Percentiles rank a stretch among this genome's conserved stretches.
Evolutionary conservation across 305 asterid genomes (phyloP).

Genomic region (Stenogyne calaminthoides): DNA sequence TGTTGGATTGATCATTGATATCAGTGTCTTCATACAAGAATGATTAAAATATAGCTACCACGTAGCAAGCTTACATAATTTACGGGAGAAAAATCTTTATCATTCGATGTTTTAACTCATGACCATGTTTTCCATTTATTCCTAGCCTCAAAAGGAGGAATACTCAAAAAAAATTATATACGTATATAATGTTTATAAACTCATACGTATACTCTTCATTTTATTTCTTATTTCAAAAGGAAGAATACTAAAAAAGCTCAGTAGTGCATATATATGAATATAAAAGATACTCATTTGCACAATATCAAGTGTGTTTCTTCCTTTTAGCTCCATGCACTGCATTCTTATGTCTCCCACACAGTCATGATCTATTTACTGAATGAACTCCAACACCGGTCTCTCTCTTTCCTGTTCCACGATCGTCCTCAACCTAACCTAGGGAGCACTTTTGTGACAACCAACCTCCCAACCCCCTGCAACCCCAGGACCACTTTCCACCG

Average conservation of each 20-base stretch:
- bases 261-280: not conserved
- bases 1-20: conserved; percentile 19
- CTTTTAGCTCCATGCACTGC: not conserved
- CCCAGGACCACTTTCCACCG: not conserved
- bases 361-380: not conserved
- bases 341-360: not conserved
- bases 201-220: not conserved
- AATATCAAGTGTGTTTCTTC: not conserved
- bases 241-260: not conserved
- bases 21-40: not conserved
- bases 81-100: not conserved
- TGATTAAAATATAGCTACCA: conserved; percentile 11
- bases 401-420: not conserved
- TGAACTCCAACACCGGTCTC: not conserved
- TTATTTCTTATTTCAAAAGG: not conserved
- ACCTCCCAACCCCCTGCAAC: conserved; percentile 1
- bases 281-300: not conserved
- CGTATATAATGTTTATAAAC: not conserved
- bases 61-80: not conserved
- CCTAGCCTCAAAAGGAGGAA: conserved; percentile 20
- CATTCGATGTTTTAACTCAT: not conserved
- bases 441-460: not conserved
- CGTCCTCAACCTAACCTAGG: conserved; percentile 3
- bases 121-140: not conserved
- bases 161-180: not conserved